Evolutionary conservation across 495 filamentous ascomycete genomes (phyloP).

Genomic region (Peziza echinospora): DNA sequence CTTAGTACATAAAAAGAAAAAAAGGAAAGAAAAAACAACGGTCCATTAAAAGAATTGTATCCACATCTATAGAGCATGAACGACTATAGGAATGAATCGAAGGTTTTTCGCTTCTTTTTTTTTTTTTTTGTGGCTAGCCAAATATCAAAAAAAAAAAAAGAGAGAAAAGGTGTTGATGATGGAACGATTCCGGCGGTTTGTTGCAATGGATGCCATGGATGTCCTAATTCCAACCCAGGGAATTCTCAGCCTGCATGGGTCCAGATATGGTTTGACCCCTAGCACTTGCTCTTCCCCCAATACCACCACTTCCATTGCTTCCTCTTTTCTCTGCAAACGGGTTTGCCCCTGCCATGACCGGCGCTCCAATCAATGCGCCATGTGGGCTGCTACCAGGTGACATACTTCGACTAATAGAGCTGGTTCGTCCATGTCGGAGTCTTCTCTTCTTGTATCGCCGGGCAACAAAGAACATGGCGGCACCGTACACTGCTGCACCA

Average conservation of each 20-base stretch:
- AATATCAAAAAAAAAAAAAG: too few relatives aligned
- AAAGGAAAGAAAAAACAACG: too few relatives aligned
- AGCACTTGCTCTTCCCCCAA: conserved; percentile 50
- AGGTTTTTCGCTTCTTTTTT: too few relatives aligned
- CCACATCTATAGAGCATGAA: too few relatives aligned
- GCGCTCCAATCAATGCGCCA: conserved; percentile 29
- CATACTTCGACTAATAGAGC: conserved; percentile 36
- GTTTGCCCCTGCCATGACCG: conserved; percentile 8
- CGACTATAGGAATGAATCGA: too few relatives aligned
- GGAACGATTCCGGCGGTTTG: too few relatives aligned
- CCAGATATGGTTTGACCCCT: conserved; percentile 48
- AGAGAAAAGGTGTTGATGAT: too few relatives aligned
- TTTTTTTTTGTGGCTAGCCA: too few relatives aligned
- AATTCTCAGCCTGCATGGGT: conserved; percentile 93
- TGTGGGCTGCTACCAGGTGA: conserved; percentile 32
- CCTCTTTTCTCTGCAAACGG: conserved; percentile 42
- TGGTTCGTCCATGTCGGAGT: conserved; percentile 55
- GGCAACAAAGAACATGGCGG: conserved; percentile 94
- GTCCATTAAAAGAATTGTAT: too few relatives aligned
- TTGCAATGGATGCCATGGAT: neutral
- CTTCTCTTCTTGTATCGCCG: conserved; percentile 79
- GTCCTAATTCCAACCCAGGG: conserved; percentile 88
- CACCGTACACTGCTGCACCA: conserved; percentile 79
- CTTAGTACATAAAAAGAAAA: too few relatives aligned
- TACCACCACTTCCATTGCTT: conserved; percentile 45